These are phyloP conservation scores for Emmonsiellopsis sp. DNA, from an alignment of 2,329 filamentous ascomycete genomes.

Conservation along the genomic window DNA sequence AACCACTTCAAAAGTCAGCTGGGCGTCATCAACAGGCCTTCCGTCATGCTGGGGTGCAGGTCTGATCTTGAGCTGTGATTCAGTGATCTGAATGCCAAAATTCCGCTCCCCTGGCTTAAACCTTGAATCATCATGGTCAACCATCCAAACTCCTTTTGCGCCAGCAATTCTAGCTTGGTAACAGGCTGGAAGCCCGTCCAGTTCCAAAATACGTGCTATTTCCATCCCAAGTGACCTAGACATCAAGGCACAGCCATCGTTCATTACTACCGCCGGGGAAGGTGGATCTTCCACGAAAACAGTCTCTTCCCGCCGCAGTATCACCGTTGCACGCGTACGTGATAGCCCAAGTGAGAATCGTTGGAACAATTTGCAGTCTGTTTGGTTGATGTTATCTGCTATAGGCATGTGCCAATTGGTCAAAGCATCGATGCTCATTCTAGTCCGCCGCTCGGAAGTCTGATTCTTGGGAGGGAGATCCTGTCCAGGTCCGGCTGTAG, in stretches of 20 bases:
- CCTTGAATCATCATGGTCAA: constrained; percentile 33
- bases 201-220: constrained; percentile 38
- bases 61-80: constrained; percentile 51
- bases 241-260: constrained; percentile 47
- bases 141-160: constrained; percentile 54
- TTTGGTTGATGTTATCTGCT: constrained; percentile 26
- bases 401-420: constrained; percentile 38
- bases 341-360: constrained; percentile 36
- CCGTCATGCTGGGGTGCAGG: constrained; percentile 30
- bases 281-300: constrained; percentile 23
- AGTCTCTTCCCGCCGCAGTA: constrained; percentile 29
- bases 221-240: constrained; percentile 41
- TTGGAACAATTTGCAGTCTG: constrained; percentile 38
- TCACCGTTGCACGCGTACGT: constrained; percentile 33
- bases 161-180: constrained; percentile 52
- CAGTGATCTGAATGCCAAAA: constrained; percentile 48
- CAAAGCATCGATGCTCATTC: constrained; percentile 31
- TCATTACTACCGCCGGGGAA: constrained; percentile 31
- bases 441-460: constrained; percentile 21
- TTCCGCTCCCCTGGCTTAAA: constrained; percentile 18
- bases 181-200: constrained; percentile 36
- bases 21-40: constrained; percentile 27
- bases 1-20: constrained; percentile 50
- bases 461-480: constrained; percentile 17
- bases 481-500: constrained; percentile 3